Percentiles rank a stretch among this genome's conserved stretches.
These are phyloP conservation scores for Coemansia sp. DNA, from an alignment of 192 early-diverging fungal species.

Conservation along the genomic window DNA sequence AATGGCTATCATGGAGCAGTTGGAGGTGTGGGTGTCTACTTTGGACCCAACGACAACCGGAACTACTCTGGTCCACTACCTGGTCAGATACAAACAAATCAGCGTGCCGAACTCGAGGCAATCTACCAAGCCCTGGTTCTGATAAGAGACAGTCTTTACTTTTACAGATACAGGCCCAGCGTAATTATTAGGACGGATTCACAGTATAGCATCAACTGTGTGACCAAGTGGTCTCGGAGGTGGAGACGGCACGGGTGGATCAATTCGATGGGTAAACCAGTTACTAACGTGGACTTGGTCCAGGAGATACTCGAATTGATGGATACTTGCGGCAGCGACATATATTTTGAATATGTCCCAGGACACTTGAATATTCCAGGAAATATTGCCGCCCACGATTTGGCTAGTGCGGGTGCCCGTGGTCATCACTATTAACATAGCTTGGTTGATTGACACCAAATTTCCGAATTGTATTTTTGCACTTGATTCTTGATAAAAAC, in stretches of 20 bases:
- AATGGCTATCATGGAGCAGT: conserved; percentile 55
- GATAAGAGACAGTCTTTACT: neutral
- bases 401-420: neutral
- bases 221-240: conserved; percentile 15
- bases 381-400: neutral
- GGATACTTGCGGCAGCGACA: neutral
- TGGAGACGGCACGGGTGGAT: conserved; percentile 27
- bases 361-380: neutral
- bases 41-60: conserved; percentile 50
- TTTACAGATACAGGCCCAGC: neutral
- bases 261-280: neutral
- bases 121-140: conserved; percentile 19
- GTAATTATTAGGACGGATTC: conserved; percentile 23
- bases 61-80: conserved; percentile 55
- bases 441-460: neutral
- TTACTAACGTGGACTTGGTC: conserved; percentile 20
- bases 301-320: conserved; percentile 6
- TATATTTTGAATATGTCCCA: neutral
- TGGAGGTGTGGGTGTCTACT: conserved; percentile 63
- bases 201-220: conserved; percentile 9
- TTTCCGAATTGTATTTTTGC: neutral
- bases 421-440: neutral
- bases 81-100: conserved; percentile 12
- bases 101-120: conserved; percentile 35
- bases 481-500: no score